Percentiles rank a stretch among this genome's conserved stretches.
These are phyloP conservation scores for Phtheirospermum japonicum DNA, from an alignment of 257 asterid species.

Conservation along the genomic window DNA sequence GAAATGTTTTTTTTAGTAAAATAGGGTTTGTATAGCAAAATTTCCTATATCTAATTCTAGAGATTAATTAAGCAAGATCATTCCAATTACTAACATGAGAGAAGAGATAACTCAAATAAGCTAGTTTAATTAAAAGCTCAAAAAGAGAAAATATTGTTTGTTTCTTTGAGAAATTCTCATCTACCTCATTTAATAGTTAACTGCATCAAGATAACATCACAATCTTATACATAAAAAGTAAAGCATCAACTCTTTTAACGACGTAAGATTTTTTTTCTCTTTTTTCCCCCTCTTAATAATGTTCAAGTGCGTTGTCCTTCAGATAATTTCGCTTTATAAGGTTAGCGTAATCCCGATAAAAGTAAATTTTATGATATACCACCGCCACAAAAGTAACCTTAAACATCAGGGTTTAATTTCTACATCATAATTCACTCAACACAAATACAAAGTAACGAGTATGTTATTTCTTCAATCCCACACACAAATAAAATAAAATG, in stretches of 20 bases:
- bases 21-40: neutral
- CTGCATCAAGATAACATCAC: too few species aligned
- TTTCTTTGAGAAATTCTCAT: too few species aligned
- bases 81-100: neutral
- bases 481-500: too few species aligned
- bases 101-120: neutral
- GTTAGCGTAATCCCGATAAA: too few species aligned
- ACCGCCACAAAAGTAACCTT: conserved; percentile 7
- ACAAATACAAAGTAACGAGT: conserved; percentile 12
- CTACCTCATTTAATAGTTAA: too few species aligned
- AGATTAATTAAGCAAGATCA: neutral
- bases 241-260: too few species aligned
- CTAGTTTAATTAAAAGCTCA: too few species aligned
- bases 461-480: too few species aligned
- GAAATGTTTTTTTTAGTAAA: too few species aligned
- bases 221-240: too few species aligned
- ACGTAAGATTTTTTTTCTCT: neutral
- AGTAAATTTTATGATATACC: too few species aligned
- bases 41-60: neutral
- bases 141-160: too few species aligned
- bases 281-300: neutral
- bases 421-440: conserved; percentile 9
- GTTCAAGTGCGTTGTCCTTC: neutral
- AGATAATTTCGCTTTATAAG: conserved; percentile 5
- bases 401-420: neutral